Evolutionary conservation across 371 early-diverging fungal genomes (phyloP).

Genomic region (Mortierella sp.): DNA sequence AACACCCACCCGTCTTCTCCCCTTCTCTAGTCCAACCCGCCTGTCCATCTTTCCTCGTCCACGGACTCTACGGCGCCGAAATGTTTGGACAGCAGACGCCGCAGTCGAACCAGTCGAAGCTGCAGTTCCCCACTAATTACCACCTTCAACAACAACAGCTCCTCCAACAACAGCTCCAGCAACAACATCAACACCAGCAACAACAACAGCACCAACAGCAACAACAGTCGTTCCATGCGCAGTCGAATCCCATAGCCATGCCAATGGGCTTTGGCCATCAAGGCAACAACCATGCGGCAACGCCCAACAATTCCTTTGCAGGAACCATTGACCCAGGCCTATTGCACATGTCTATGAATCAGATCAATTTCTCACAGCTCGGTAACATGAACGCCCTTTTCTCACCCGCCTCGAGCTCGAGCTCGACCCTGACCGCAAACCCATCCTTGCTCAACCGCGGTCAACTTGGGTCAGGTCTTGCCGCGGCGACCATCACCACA

Average conservation of each 20-base stretch:
- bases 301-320: conserved; percentile 12
- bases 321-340: conserved; percentile 11
- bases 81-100: conserved; percentile 9
- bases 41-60: background rate
- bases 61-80: background rate
- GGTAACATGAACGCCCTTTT: conserved; percentile 4
- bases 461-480: too few relatives aligned
- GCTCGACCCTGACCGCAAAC: too few relatives aligned
- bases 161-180: conserved; percentile 5
- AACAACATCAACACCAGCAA: conserved; percentile 8
- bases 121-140: conserved; percentile 8
- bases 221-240: background rate
- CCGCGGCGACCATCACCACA: background rate
- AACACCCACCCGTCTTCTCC: background rate
- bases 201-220: conserved; percentile 13
- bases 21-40: background rate
- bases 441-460: too few relatives aligned
- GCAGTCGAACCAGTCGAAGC: background rate
- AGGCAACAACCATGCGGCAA: conserved; percentile 1
- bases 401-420: background rate
- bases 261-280: conserved; percentile 12
- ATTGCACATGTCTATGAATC: conserved; percentile 2
- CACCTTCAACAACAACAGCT: conserved; percentile 13
- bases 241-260: conserved; percentile 8
- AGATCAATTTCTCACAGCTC: conserved; percentile 7